These are phyloP conservation scores for Aspergillus neotritici DNA, from an alignment of 2,329 filamentous ascomycete species.

Conservation along the genomic window DNA sequence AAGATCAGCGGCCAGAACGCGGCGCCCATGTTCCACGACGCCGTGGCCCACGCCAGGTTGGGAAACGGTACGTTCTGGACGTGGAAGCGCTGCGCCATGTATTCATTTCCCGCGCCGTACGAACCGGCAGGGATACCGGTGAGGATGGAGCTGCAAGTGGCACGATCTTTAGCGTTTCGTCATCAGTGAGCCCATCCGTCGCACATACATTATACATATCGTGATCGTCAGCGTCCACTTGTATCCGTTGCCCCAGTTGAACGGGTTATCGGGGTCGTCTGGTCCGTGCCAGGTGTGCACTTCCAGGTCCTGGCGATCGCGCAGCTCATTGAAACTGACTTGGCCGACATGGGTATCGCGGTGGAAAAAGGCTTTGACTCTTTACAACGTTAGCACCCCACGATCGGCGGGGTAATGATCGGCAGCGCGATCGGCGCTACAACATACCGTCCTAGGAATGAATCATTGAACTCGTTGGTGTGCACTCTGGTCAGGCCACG, in stretches of 20 bases:
- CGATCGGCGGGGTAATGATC: not conserved
- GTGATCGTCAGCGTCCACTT: constrained; percentile 42
- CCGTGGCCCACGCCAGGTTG: constrained; percentile 31
- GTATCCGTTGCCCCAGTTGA: constrained; percentile 38
- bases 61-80: constrained; percentile 32
- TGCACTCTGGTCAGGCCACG: constrained; percentile 17
- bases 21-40: constrained; percentile 36
- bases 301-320: constrained; percentile 19
- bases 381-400: constrained; percentile 1
- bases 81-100: constrained; percentile 27
- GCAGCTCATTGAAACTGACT: constrained; percentile 18
- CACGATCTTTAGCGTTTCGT: not conserved
- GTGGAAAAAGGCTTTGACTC: constrained; percentile 19
- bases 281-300: constrained; percentile 27
- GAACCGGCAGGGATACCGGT: constrained; percentile 39
- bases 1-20: constrained; percentile 35
- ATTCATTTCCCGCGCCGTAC: constrained; percentile 32
- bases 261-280: constrained; percentile 31
- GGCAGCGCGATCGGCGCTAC: not conserved
- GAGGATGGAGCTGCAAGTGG: constrained; percentile 30
- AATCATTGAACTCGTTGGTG: constrained; percentile 22
- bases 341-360: constrained; percentile 23
- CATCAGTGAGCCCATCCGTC: not conserved
- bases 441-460: constrained; percentile 18
- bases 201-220: constrained; percentile 37